Evolutionary conservation across 805 yeast genomes (phyloP).

Genomic region (Candida ortonii): DNA sequence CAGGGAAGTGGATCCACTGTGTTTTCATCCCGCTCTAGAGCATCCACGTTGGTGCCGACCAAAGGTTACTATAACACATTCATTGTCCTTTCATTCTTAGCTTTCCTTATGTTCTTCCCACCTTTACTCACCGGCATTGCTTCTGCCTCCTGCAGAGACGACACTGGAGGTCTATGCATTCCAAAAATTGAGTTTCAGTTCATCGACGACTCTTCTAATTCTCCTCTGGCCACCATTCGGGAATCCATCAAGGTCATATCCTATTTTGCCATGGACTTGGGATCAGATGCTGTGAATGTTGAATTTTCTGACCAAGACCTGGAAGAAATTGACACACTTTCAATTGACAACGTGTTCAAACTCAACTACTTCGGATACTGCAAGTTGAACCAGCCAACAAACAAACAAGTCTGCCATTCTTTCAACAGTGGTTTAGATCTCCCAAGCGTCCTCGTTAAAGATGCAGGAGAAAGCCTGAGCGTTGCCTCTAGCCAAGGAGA

Average conservation of each 20-base stretch:
- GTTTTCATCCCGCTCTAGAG: conserved; percentile 6
- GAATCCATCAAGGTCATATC: conserved; percentile 45
- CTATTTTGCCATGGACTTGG: conserved; percentile 45
- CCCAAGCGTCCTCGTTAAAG: conserved; percentile 45
- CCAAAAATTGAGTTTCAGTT: conserved; percentile 45
- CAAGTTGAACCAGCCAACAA: conserved; percentile 31
- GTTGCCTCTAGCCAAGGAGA: conserved; percentile 39
- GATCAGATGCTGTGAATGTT: conserved; percentile 18
- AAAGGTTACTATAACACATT: conserved; percentile 24
- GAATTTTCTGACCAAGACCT: conserved; percentile 17
- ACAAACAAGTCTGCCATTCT: conserved; percentile 31
- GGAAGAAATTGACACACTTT: conserved; percentile 43
- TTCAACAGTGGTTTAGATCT: conserved; percentile 45
- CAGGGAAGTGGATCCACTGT: conserved; percentile 5
- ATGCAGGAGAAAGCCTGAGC: conserved; percentile 48
- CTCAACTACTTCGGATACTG: conserved; percentile 51
- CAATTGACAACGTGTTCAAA: conserved; percentile 39
- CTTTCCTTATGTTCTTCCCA: conserved; percentile 26
- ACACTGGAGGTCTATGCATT: conserved; percentile 33
- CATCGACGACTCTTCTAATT: conserved; percentile 35
- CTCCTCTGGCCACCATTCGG: conserved; percentile 36
- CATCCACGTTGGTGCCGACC: conserved; percentile 7
- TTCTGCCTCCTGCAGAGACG: conserved; percentile 34
- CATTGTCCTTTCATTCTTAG: conserved; percentile 19
- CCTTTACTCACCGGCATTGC: conserved; percentile 22